Percentiles rank a stretch among this genome's conserved stretches.
These are phyloP conservation scores for Colletotrichum simmondsii DNA, from an alignment of 2,329 filamentous ascomycete genomes.

Conservation along the genomic window DNA sequence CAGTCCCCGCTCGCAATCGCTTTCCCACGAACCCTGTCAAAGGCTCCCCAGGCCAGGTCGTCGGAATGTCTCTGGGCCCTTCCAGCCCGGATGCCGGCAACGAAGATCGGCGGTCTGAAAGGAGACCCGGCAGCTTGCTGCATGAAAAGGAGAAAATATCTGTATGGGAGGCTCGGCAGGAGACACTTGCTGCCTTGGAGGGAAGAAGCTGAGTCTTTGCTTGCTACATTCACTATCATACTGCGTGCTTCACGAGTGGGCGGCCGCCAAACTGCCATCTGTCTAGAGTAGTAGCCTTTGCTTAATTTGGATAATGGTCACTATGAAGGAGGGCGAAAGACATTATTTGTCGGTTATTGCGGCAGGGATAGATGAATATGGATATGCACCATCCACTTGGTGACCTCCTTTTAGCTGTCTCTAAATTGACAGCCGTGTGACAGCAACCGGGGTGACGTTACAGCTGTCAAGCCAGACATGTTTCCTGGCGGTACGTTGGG, in stretches of 20 bases:
- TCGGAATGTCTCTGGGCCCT: neutral
- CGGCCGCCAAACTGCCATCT: neutral
- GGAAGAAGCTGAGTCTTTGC: neutral
- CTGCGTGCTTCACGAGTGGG: neutral
- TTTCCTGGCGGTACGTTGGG: neutral
- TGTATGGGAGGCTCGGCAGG: neutral
- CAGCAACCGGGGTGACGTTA: neutral
- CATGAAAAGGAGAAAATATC: neutral
- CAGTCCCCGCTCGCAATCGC: neutral
- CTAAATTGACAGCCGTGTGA: neutral
- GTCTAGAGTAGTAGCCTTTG: neutral
- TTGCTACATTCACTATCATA: neutral
- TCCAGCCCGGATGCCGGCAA: conserved; percentile 3
- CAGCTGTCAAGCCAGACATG: neutral
- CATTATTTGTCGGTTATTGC: neutral
- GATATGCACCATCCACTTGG: neutral
- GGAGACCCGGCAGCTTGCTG: neutral
- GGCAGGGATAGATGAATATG: neutral
- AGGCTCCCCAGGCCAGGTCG: neutral
- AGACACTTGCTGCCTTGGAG: neutral
- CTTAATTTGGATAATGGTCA: neutral
- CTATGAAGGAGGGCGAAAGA: neutral
- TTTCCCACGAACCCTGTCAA: neutral
- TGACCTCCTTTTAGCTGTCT: neutral
- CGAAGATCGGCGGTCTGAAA: neutral